These are phyloP conservation scores for Peterozyma xylosa DNA, from an alignment of 805 yeast genomes.

Conservation along the genomic window DNA sequence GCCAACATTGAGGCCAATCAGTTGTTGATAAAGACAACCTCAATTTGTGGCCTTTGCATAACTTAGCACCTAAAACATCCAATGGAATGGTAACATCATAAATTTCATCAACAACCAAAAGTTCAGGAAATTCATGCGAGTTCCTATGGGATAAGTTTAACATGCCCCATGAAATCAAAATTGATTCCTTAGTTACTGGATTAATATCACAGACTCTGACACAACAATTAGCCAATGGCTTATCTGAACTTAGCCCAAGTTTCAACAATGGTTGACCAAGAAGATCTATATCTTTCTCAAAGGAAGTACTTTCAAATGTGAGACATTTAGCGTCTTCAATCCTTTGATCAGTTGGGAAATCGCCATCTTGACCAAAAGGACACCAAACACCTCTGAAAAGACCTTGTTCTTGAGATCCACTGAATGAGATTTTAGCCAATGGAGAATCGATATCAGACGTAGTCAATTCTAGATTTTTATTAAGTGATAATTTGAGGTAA, in stretches of 20 bases:
- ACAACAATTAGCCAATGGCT: conserved; percentile 29
- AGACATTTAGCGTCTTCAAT: conserved; percentile 32
- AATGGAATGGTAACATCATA: conserved; percentile 27
- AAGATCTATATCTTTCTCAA: conserved; percentile 18
- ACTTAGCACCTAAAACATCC: conserved; percentile 32
- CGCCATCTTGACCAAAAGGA: conserved; percentile 39
- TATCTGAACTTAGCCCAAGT: conserved; percentile 26
- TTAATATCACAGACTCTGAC: conserved; percentile 32
- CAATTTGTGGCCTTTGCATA: conserved; percentile 28
- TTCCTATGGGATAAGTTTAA: conserved; percentile 32
- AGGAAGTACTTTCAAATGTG: conserved; percentile 24
- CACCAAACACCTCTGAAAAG: conserved; percentile 36
- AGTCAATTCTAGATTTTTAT: conserved; percentile 9
- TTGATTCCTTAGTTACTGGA: conserved; percentile 26
- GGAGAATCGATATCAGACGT: neutral
- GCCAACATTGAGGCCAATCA: conserved; percentile 45
- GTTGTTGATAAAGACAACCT: conserved; percentile 33
- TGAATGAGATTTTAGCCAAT: conserved; percentile 12
- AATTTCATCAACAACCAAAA: conserved; percentile 20
- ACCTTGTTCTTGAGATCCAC: conserved; percentile 33
- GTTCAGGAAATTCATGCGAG: conserved; percentile 32
- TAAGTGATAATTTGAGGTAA: conserved; percentile 7
- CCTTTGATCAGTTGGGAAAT: conserved; percentile 37
- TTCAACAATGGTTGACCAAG: conserved; percentile 30
- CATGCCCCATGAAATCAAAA: conserved; percentile 38